Base-by-base conservation (phyloP, 768 basidiomycete species). In the Panaeolus cyanescens region DNA sequence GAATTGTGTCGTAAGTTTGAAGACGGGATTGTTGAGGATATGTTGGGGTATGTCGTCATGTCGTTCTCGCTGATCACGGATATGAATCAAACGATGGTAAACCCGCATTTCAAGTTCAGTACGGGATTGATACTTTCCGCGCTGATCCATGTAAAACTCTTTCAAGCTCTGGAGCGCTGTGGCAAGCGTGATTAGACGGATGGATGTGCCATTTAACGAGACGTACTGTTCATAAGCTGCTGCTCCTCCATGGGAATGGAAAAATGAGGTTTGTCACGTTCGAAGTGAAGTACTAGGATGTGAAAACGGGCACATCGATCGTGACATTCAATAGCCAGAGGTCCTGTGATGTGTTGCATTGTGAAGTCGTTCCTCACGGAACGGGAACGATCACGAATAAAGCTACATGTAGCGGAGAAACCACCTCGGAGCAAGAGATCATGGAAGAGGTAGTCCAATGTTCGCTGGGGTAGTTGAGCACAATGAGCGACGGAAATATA, bases 21-120 rank as follows among this genome's bases (percentile, higher is more conserved):
- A 91, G 20, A 92, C 85, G 0, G 94, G 90, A 68, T 93, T 83
- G 7, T 79, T 76, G 37, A 85, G 82, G 63, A 98, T 85, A 33
- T 83, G 69, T 2, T 78, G 74, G 0, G 95, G 89, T 34, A 95
- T 87, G 67, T 83, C 86, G 68, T 88, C 92, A 67, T 82, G 87
- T 8, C 85, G 90, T 68, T 91, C 91, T 63, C 75, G 84, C 67
- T 91, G 90, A 72, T 95, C 92, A 30, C 93, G 88, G 42, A 98
- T 90, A 68, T 97, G 94, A 30, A 92, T 89, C 31, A 99, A 85
- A 53, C 96, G 87, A 70, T 96, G 93, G 75, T 98, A 99, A 1
- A 97, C 88, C 32, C 93, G 88, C 88, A 99, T 97, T 74, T 99
- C 96, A 50, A 98, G 84, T 70, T 99, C 96, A 36, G 90, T 91